Evolutionary conservation across 1,284 basidiomycete species (phyloP), one percentile per base, ranked within the genome.

Genomic region (Cryptococcus amylolentus): DNA sequence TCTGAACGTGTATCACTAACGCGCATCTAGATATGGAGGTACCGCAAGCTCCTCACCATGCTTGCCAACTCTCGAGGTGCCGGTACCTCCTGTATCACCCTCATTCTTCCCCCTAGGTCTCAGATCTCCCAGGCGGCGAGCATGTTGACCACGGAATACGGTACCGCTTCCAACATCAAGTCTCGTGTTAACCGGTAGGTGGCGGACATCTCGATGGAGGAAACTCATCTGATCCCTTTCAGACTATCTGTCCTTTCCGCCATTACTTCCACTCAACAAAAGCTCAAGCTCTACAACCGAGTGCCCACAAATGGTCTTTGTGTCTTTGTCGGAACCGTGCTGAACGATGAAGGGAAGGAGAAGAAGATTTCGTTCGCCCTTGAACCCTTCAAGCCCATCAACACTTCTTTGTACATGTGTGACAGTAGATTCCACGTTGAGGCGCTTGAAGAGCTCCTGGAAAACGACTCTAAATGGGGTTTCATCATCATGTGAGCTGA

Each of bases 361-460:
- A 98, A 97, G 83, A 98, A 98, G 78, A 89, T 93, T 23, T 91
- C 89, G 0, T 92, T 98, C 70, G 94, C 96, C 77, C 95, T 99
- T 65, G 94, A 97, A 76, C 95, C 95, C 14, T 89, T 92, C 77
- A 92, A 97, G 78, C 94, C 96, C 41, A 97, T 98, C 82, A 98
- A 98, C 79, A 98, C 95, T 87, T 94, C 93, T 18, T 85, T 99
- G 49, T 99, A 99, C 80, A 88, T 98, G 52, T 99, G 96, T 76
- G 96, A 98, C 83, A 97, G 96, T 83, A 96, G 98, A 78, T 99
- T 99, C 82, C 95, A 98, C 81, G 98, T 96, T 4, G 96, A 98
- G 74, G 93, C 94, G 0, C 84, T 98, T 38, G 89, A 91, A 49
- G 96, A 98, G 76, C 85, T 99, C 51, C 84, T 99, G 66, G 96